Evolutionary conservation across 2,329 filamentous ascomycete species (phyloP), one percentile per base, ranked within the genome.

Genomic region (Chaetomiaceae sp.): DNA sequence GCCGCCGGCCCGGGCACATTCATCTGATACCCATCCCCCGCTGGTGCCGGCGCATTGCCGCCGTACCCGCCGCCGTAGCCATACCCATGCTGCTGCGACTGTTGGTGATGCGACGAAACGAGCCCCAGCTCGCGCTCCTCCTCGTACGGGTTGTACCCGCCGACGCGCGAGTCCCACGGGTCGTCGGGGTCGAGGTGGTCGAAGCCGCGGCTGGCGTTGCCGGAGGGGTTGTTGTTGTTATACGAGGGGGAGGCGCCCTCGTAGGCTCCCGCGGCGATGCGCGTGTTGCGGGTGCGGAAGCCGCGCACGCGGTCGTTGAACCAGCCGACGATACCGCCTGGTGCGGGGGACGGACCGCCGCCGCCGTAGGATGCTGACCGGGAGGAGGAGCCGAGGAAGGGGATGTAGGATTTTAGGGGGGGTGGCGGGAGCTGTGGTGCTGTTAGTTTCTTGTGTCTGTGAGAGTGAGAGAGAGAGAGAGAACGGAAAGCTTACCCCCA

Each of bases 121-220:
- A 73, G 61, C 0, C 84, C 85, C 5, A 89, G 71, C 67, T 90
- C 87, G 63, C 87, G 82, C 69, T 89, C 86, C 65, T 92, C 88
- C 63, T 88, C 85, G 67, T 88, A 88, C 2, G 72, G 70, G 2
- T 79, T 79, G 64, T 84, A 83, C 12, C 69, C 71, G 63, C 55
- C 87, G 4, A 95, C 87, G 53, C 87, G 76, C 56, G 87, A 71
- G 70, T 93, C 88, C 89, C 89, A 95, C 2, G 88, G 87, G 63
- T 91, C 87, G 65, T 95, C 89, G 1, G 87, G 87, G 62, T 93
- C 89, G 40, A 89, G 76, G 4, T 82, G 74, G 2, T 83, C 82
- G 65, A 86, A 84, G 19, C 81, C 81, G 23, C 81, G 80, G 48
- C 67, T 67, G 34, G 17, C 10, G 13, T 37, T 37, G 43, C 21